Conservation (phyloP, 352 stramenopile species). For the Phytopythium montanum region DNA sequence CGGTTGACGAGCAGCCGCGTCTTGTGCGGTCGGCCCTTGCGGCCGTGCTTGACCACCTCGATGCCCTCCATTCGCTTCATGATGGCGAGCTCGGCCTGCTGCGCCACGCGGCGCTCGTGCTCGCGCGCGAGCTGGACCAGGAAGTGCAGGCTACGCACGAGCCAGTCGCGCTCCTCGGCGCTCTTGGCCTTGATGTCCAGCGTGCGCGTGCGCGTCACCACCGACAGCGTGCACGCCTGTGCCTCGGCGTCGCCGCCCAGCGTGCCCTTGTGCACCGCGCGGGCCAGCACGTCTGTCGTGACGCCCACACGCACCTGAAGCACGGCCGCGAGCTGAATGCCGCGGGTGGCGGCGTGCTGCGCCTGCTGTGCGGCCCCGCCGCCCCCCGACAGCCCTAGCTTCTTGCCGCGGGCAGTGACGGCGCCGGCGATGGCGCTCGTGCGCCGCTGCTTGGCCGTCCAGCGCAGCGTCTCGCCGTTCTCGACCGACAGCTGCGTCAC, state of each 20-base stretch:
- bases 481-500: conserved; percentile 68
- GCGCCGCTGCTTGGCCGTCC: conserved; percentile 67
- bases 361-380: neutral
- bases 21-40: conserved; percentile 75
- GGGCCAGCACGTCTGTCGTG: conserved; percentile 58
- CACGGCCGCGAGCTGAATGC: conserved; percentile 58
- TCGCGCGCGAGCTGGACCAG: conserved; percentile 68
- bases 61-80: conserved; percentile 82
- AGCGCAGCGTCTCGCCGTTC: conserved; percentile 74
- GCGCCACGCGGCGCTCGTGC: conserved; percentile 63
- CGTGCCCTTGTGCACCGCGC: conserved; percentile 70
- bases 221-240: conserved; percentile 69
- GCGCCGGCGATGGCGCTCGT: conserved; percentile 21
- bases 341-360: conserved; percentile 17
- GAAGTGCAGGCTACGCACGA: conserved; percentile 68
- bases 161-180: conserved; percentile 68
- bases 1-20: conserved; percentile 79
- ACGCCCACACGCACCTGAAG: conserved; percentile 46
- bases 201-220: conserved; percentile 68
- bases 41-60: conserved; percentile 73
- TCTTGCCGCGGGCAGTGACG: conserved; percentile 41
- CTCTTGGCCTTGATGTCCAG: conserved; percentile 75
- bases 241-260: conserved; percentile 49
- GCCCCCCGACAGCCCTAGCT: conserved; percentile 13
- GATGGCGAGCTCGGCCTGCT: conserved; percentile 81